These are phyloP conservation scores for Suillus weaverae DNA, from an alignment of 768 basidiomycete genomes.

Conservation along the genomic window DNA sequence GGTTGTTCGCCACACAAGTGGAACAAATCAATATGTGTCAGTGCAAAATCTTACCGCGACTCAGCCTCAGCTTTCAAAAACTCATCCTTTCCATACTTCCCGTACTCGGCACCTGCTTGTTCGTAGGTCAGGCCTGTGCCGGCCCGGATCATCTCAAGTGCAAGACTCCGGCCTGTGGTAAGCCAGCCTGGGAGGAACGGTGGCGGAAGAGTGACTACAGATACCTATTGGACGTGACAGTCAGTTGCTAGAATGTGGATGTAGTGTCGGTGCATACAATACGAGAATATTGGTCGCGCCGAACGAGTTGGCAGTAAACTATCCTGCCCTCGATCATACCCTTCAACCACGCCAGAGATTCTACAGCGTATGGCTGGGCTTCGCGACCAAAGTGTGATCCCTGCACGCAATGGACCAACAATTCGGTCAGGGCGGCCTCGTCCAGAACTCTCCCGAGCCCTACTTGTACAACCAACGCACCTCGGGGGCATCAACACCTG, in stretches of 20 bases:
- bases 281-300: slow-evolving; percentile 82
- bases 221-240: slow-evolving; percentile 49
- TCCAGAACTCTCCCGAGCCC: neutral
- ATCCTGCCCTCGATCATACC: slow-evolving; percentile 52
- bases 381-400: slow-evolving; percentile 83
- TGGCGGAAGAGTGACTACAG: slow-evolving; percentile 57
- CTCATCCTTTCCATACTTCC: slow-evolving; percentile 60
- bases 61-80: slow-evolving; percentile 62
- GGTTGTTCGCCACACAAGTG: neutral
- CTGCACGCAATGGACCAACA: slow-evolving; percentile 34
- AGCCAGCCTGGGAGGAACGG: slow-evolving; percentile 52
- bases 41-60: slow-evolving; percentile 58
- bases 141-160: slow-evolving; percentile 74
- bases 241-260: neutral
- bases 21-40: neutral
- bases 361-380: slow-evolving; percentile 71
- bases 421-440: neutral
- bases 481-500: slow-evolving; percentile 93
- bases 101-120: slow-evolving; percentile 80
- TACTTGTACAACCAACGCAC: slow-evolving; percentile 36
- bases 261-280: slow-evolving; percentile 52
- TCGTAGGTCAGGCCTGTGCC: slow-evolving; percentile 80
- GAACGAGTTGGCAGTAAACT: slow-evolving; percentile 70
- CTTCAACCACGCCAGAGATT: slow-evolving; percentile 75
- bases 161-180: slow-evolving; percentile 41